Evolutionary conservation across 768 basidiomycete species (phyloP), one percentile per base, ranked within the genome.

Genomic region (Boletellus emodensis): DNA sequence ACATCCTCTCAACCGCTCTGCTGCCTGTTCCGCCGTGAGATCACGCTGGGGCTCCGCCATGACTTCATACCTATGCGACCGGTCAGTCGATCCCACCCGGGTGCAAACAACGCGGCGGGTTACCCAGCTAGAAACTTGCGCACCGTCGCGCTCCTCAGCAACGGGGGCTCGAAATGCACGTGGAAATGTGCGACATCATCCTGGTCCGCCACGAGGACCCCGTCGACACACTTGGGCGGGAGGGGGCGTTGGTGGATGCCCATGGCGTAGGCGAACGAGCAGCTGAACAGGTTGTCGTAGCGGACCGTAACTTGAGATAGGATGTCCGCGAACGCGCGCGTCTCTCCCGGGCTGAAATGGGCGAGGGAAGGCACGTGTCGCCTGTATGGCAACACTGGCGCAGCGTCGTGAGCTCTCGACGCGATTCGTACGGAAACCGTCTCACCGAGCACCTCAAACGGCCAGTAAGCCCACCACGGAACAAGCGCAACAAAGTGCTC

Each of bases 381-480:
- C 52, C 77, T 79, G 69, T 85, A 81, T 0, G 90, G 88, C 28
- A 92, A 71, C 44, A 92, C 89, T 90, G 53, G 17, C 12, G 12
- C 20, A 34, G 5, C 35, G 40, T 22, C 4, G 40, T 44, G 11
- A 52, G 58, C 38, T 13, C 40, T 41, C 40, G 11, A 55, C 36
- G 39, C 38, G 38, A 18, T 36, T 2, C 7, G 32, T 7, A 33
- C 32, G 7, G 18, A 28, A 18, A 20, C 12, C 2, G 32, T 75
- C 59, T 58, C 28, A 87, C 88, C 64, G 59, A 94, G 70, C 15
- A 85, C 75, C 66, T 96, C 94, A 62, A 84, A 96, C 0, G 94
- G 94, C 94, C 93, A 96, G 30, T 81, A 80, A 6, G 93, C 94
- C 94, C 94, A 96, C 85, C 90, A 95, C 2, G 94, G 94, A 3